A percentile compares a stretch with the other conserved stretches of the same genome.
These are phyloP conservation scores for Penicillium fimorum DNA, from an alignment of 495 filamentous ascomycete genomes.

Conservation along the genomic window DNA sequence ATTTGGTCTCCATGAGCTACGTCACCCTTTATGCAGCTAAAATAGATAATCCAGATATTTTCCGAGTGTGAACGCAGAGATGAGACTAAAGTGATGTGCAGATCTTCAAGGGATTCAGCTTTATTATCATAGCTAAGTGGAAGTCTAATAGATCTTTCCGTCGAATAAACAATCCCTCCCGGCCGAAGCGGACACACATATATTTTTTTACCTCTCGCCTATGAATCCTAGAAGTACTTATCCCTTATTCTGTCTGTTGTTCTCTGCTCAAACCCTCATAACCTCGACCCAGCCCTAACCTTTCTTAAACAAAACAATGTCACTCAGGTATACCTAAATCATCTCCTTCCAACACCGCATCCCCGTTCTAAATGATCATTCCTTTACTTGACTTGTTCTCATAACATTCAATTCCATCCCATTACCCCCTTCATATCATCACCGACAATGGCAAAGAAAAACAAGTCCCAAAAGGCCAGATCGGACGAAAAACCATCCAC, in stretches of 20 bases:
- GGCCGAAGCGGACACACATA: neutral
- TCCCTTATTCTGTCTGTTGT: neutral
- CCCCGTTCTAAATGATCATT: neutral
- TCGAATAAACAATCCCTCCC: neutral
- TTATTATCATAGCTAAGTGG: neutral
- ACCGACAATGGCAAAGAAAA: neutral
- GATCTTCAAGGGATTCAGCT: slow-evolving; percentile 11
- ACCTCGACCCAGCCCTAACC: neutral
- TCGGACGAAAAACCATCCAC: neutral
- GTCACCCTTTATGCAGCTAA: slow-evolving; percentile 21
- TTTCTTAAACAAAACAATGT: slow-evolving; percentile 8
- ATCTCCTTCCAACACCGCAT: neutral
- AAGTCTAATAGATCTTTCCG: neutral
- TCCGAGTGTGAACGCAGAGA: slow-evolving; percentile 3
- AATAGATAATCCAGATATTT: too few relatives aligned
- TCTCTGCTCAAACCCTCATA: neutral
- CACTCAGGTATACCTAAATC: slow-evolving; percentile 14
- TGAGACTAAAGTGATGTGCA: slow-evolving; percentile 8
- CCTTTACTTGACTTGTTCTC: neutral
- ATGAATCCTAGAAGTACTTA: neutral
- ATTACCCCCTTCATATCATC: neutral
- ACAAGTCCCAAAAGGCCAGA: neutral
- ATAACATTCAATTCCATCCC: neutral
- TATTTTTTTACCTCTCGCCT: neutral
- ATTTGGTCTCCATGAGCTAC: slow-evolving; percentile 13